These are phyloP conservation scores for Nemania serpens DNA, from an alignment of 2,329 filamentous ascomycete genomes.

Conservation along the genomic window DNA sequence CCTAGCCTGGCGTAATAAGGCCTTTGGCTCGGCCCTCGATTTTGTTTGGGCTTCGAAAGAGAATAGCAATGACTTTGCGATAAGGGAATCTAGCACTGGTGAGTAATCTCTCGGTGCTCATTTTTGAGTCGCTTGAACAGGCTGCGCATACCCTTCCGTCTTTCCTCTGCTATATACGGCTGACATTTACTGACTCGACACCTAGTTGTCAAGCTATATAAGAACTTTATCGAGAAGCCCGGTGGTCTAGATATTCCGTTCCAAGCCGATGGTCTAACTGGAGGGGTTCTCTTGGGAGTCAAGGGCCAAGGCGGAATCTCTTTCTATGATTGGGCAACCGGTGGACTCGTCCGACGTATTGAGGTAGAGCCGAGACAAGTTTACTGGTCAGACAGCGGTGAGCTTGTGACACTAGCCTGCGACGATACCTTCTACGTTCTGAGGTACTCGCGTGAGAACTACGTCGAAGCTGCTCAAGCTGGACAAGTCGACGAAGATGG, in stretches of 20 bases:
- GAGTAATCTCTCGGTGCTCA: neutral
- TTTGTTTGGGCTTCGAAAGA: conserved; percentile 98
- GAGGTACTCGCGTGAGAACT: conserved; percentile 87
- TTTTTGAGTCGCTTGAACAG: neutral
- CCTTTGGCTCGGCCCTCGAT: conserved; percentile 91
- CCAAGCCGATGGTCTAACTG: conserved; percentile 87
- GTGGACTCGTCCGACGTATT: conserved; percentile 86
- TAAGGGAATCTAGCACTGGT: conserved; percentile 89
- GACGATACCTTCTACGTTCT: conserved; percentile 96
- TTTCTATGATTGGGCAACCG: conserved; percentile 95
- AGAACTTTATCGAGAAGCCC: conserved; percentile 92
- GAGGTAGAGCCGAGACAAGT: conserved; percentile 76
- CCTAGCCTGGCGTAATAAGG: conserved; percentile 95
- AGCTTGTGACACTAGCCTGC: conserved; percentile 89
- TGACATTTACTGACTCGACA: neutral
- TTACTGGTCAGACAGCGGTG: conserved; percentile 97
- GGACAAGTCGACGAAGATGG: conserved; percentile 87
- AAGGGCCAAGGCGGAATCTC: conserved; percentile 94
- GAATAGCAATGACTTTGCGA: conserved; percentile 97
- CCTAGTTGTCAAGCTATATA: conserved; percentile 81
- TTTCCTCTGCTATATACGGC: neutral
- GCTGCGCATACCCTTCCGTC: neutral
- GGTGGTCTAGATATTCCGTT: conserved; percentile 93
- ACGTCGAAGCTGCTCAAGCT: conserved; percentile 78
- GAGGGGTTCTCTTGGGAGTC: conserved; percentile 88